These are phyloP conservation scores for Plasmodium knowlesi DNA, from an alignment of 169 alveolate genomes.

Conservation along the genomic window DNA sequence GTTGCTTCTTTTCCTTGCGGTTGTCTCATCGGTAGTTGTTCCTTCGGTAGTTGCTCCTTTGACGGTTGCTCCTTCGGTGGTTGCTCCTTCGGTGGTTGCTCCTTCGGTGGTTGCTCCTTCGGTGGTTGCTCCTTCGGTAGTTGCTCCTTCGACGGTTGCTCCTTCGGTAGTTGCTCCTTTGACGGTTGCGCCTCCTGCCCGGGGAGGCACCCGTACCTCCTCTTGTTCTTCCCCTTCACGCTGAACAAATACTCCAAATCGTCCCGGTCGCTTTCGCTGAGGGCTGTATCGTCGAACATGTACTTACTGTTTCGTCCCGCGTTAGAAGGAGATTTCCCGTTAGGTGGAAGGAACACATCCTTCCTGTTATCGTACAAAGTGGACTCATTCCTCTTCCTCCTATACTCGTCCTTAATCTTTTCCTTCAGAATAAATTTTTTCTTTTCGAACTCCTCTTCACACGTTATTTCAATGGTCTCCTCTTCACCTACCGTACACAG, in stretches of 20 bases:
- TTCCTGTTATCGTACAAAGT: neutral
- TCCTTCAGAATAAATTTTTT: neutral
- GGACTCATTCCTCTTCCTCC: neutral
- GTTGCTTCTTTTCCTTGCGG: neutral
- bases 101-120: too few relatives aligned
- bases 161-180: neutral
- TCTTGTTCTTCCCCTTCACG: constrained; percentile 7
- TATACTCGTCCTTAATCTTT: constrained; percentile 10
- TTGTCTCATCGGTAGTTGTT: neutral
- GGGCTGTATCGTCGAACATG: constrained; percentile 6
- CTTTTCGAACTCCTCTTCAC: neutral
- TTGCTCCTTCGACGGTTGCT: too few relatives aligned
- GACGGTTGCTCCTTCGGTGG: too few relatives aligned
- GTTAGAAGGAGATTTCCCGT: neutral
- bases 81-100: too few relatives aligned
- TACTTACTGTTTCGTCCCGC: neutral
- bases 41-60: too few relatives aligned
- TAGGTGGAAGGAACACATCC: neutral
- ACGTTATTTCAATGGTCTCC: neutral
- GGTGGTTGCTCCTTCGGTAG: too few relatives aligned
- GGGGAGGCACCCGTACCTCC: neutral
- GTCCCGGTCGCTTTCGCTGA: constrained; percentile 10
- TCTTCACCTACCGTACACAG: neutral
- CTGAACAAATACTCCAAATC: constrained; percentile 14
- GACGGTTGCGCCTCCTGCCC: too few relatives aligned